Conservation (phyloP, 176 grass and related monocot species). For the Avena sativa region DNA sequence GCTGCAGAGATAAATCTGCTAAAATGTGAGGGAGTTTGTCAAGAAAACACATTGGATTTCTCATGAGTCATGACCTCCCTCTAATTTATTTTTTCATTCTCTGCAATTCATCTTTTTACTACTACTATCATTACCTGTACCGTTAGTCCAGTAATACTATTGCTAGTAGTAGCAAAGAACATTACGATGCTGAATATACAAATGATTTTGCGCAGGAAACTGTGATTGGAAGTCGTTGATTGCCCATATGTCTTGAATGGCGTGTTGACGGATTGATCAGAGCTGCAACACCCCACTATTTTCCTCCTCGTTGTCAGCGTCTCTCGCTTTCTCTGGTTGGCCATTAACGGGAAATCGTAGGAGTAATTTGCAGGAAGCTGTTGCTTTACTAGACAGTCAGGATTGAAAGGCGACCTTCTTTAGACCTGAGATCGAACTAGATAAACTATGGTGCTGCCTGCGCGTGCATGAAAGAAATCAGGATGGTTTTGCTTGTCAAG, state of each 20-base stretch:
- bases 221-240: background rate
- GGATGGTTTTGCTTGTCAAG: background rate
- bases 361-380: slow-evolving; percentile 4
- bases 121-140: background rate
- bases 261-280: background rate
- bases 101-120: background rate
- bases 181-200: background rate
- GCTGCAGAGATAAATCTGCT: slow-evolving; percentile 23
- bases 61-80: slow-evolving; percentile 20
- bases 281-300: background rate
- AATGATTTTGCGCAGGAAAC: background rate
- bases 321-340: slow-evolving; percentile 19
- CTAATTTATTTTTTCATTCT: no score
- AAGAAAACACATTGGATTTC: background rate
- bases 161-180: background rate
- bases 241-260: background rate
- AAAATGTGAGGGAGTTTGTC: slow-evolving; percentile 15
- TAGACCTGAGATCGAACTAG: background rate
- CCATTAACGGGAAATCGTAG: background rate
- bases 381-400: background rate
- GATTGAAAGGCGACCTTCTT: background rate
- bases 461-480: background rate
- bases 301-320: slow-evolving; percentile 4
- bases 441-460: background rate
- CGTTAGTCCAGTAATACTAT: no score